Conservation (phyloP, 2,329 filamentous ascomycete genomes). For the Xylaria sp. region DNA sequence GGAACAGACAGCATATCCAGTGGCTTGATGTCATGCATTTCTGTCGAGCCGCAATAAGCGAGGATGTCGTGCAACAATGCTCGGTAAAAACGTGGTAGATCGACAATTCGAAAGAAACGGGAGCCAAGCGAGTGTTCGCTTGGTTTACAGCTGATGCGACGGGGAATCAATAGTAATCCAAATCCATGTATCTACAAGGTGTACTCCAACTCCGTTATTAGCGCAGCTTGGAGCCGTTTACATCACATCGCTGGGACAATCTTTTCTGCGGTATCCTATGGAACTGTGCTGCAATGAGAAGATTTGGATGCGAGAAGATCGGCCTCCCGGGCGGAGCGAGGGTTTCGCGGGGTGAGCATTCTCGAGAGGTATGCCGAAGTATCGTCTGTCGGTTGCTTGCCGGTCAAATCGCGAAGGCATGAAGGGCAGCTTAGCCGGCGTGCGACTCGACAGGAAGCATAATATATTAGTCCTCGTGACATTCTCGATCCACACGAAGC, state of each 20-base stretch:
- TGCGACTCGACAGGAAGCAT: conserved; percentile 25
- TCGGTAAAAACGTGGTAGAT: conserved; percentile 36
- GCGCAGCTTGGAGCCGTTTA: conserved; percentile 14
- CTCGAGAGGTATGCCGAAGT: conserved; percentile 24
- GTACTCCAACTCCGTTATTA: conserved; percentile 15
- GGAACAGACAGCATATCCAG: conserved; percentile 16
- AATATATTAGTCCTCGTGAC: conserved; percentile 33
- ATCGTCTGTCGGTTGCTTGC: conserved; percentile 23
- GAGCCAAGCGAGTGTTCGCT: conserved; percentile 14
- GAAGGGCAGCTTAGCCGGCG: conserved; percentile 30
- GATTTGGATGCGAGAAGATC: conserved; percentile 8
- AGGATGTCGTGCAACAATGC: conserved; percentile 36
- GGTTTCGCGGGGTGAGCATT: conserved; percentile 27
- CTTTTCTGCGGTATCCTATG: background rate
- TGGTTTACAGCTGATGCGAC: conserved; percentile 7
- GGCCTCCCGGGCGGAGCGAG: conserved; percentile 18
- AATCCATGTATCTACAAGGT: conserved; percentile 15
- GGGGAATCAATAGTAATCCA: conserved; percentile 10
- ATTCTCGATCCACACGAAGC: conserved; percentile 24
- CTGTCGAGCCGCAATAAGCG: conserved; percentile 40
- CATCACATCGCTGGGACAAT: conserved; percentile 19
- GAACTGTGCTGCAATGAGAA: conserved; percentile 1
- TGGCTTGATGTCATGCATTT: conserved; percentile 36
- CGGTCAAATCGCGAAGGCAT: conserved; percentile 23
- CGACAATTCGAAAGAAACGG: conserved; percentile 19